These are phyloP conservation scores for Zygosaccharomyces sapae DNA, from an alignment of 1,139 yeast genomes.

Conservation along the genomic window DNA sequence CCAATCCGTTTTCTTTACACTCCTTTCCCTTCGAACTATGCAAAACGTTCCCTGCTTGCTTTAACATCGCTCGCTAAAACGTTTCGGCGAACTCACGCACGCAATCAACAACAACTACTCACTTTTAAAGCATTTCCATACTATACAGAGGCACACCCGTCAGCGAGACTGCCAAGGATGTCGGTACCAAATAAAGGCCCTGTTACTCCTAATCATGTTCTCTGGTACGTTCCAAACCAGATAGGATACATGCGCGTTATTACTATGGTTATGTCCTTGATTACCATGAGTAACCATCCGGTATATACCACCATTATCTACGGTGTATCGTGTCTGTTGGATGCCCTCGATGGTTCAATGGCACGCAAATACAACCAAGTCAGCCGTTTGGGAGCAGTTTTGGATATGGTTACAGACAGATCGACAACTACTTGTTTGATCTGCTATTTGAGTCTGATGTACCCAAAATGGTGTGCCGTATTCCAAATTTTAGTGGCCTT, in stretches of 20 bases:
- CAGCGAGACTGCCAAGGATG: too few relatives aligned
- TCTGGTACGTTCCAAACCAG: slow-evolving; percentile 80
- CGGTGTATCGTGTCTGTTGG: slow-evolving; percentile 83
- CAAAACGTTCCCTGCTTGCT: too few relatives aligned
- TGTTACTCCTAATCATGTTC: slow-evolving; percentile 46
- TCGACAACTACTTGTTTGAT: slow-evolving; percentile 91
- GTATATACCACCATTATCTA: slow-evolving; percentile 69
- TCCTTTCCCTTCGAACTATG: too few relatives aligned
- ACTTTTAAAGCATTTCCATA: too few relatives aligned
- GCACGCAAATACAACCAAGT: slow-evolving; percentile 89
- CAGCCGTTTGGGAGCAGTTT: slow-evolving; percentile 91
- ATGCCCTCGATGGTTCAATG: slow-evolving; percentile 95
- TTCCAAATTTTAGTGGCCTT: slow-evolving; percentile 84
- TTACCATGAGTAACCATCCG: slow-evolving; percentile 81
- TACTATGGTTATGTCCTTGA: slow-evolving; percentile 73
- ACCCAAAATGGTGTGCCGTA: slow-evolving; percentile 55
- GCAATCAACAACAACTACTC: not conserved
- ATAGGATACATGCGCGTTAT: slow-evolving; percentile 84
- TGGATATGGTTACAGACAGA: slow-evolving; percentile 98
- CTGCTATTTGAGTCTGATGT: slow-evolving; percentile 75
- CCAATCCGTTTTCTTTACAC: too few relatives aligned
- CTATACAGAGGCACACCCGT: too few relatives aligned
- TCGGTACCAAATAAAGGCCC: not conserved
- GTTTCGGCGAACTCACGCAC: not conserved
- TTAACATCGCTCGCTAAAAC: not conserved